Base-by-base conservation (phyloP, 805 yeast genomes). In the Barnettozyma vustinii region DNA sequence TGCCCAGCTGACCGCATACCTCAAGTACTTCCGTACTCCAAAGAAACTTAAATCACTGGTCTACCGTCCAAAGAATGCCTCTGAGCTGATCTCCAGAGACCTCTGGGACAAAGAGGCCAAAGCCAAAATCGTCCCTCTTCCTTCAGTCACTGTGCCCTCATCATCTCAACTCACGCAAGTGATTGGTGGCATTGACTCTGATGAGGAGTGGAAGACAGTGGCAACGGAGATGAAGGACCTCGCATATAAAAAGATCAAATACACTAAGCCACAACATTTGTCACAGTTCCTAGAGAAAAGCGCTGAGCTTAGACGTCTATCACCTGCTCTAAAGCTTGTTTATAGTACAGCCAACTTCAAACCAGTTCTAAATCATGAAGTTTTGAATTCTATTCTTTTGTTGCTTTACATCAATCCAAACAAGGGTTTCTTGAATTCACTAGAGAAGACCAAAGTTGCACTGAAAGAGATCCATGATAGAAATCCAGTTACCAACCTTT, bases 41-140 rank as follows among this genome's bases (percentile, higher is more conserved):
- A 62, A 57, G 40, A 49, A 58, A 3, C 45, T 69, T 27, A 69
- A 67, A 58, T 71, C 73, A 6, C 59, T 65, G 42, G 67, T 72
- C 23, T 72, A 72, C 56, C 67, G 74, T 56, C 66, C 68, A 35
- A 69, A 63, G 47, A 71, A 72, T 52, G 65, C 72, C 2, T 62
- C 68, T 26, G 65, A 56, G 44, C 54, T 72, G 39, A 47, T 70
- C 36, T 62, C 71, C 10, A 66, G 70, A 67, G 74, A 70, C 51
- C 41, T 70, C 32, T 69, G 68, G 59, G 72, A 72, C 52, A 65
- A 67, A 6, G 59, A 52, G 2, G 63, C 68, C 1, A 62, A 64
- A 41, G 50, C 56, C 21, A 66, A 67, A 45, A 49, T 70, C 15
- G 58, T 59, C 5, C 73, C 76, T 20, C 54, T 63, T 19, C 52